Evolutionary conservation across 495 filamentous ascomycete species (phyloP).

Genomic region (Patellaria atrata): DNA sequence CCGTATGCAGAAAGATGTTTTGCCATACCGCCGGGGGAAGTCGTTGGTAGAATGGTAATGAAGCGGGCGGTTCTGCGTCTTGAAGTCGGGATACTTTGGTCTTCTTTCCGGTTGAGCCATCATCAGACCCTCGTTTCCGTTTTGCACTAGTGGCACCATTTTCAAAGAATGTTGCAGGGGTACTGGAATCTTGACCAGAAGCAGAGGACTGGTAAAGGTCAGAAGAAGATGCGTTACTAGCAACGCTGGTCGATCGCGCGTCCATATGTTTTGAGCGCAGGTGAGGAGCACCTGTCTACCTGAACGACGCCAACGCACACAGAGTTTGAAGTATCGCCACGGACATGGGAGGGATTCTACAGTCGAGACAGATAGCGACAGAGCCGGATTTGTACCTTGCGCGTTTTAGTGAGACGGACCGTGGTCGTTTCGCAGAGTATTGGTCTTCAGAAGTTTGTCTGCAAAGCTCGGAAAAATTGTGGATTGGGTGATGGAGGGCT

Average conservation of each 20-base stretch:
- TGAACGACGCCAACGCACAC: too few species aligned
- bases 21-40: slow-evolving; percentile 25
- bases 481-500: too few species aligned
- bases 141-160: slow-evolving; percentile 5
- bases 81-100: slow-evolving; percentile 7
- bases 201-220: slow-evolving; percentile 18
- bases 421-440: too few species aligned
- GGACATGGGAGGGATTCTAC: too few species aligned
- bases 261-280: slow-evolving; percentile 12
- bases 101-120: slow-evolving; percentile 11
- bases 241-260: slow-evolving; percentile 9
- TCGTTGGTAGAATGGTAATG: not conserved
- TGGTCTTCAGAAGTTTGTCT: too few species aligned
- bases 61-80: slow-evolving; percentile 1
- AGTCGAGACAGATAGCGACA: too few species aligned
- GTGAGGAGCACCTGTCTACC: too few species aligned
- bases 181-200: slow-evolving; percentile 10
- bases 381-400: too few species aligned
- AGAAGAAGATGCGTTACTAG: slow-evolving; percentile 12
- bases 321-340: too few species aligned
- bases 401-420: too few species aligned
- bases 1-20: slow-evolving; percentile 24
- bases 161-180: slow-evolving; percentile 3
- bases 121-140: slow-evolving; percentile 15
- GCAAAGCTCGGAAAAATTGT: too few species aligned